Percentiles rank a stretch among this genome's conserved stretches.
Conservation (phyloP, 2,329 filamentous ascomycete genomes). For the Claviceps paspali region DNA sequence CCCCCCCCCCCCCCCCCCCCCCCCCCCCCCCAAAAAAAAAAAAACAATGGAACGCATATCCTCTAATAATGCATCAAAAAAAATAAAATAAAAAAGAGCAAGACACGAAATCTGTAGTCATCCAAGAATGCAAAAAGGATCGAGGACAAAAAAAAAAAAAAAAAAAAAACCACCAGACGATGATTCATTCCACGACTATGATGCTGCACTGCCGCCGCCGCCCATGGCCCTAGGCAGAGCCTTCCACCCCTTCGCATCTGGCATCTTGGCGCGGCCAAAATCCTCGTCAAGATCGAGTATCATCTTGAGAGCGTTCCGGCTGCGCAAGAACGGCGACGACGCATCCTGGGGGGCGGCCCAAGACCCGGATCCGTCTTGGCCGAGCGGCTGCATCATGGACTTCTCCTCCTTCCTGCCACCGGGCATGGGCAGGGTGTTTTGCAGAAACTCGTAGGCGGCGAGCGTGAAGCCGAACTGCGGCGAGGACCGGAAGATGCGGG, state of each 20-base stretch:
- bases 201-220: constrained; percentile 18
- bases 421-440: constrained; percentile 59
- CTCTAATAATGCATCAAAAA: too few relatives aligned
- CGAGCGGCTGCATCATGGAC: constrained; percentile 23
- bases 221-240: constrained; percentile 34
- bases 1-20: too few relatives aligned
- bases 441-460: constrained; percentile 84
- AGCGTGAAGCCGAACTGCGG: constrained; percentile 98
- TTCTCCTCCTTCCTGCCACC: constrained; percentile 43
- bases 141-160: too few relatives aligned
- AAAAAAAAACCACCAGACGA: too few relatives aligned
- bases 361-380: too few relatives aligned
- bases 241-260: constrained; percentile 37
- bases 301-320: constrained; percentile 86
- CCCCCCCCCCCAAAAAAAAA: too few relatives aligned
- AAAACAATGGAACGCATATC: too few relatives aligned
- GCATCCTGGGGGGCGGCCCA: not conserved
- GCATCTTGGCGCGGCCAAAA: constrained; percentile 62
- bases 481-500: constrained; percentile 85
- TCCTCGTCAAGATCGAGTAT: constrained; percentile 89
- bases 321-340: constrained; percentile 40
- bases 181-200: too few relatives aligned
- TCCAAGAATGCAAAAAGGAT: too few relatives aligned
- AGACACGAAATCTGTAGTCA: too few relatives aligned
- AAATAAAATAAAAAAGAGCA: too few relatives aligned